Base-by-base conservation (phyloP, 805 yeast species). In the Candida taoyuanica region DNA sequence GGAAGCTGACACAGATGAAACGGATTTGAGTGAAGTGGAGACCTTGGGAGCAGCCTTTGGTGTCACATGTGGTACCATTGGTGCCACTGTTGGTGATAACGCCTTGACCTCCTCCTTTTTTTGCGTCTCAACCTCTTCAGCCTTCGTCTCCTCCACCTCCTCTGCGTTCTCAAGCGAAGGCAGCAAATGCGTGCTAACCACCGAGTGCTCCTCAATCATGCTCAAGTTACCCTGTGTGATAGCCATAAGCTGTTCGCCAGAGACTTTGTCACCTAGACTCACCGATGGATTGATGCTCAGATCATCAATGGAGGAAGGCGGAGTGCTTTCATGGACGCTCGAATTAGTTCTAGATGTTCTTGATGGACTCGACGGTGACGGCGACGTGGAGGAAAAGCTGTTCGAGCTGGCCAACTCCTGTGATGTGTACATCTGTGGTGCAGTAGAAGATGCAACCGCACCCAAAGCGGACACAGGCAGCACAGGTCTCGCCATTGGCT, bases 231-330 rank as follows among this genome's bases (percentile, higher is more conserved):
- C 30, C 18, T 28, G 30, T 14, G n/a, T 25, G 16, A 7, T 14
- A 21, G 24, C 24, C 24, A 21, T 21, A 7, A 21, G 14, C 19
- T 33, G 37, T 14, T 34, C 39, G 6, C 19, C 26, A 15, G 28
- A 18, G 18, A 31, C 12, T 29, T 29, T 33, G 5, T 16, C 19
- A 3, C 18, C 19, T 9, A 15, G 20, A 12, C 28, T 25, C 16
- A 19, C 19, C 5, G 24, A 34, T 15, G 30, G 19, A 9, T 36
- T 40, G n/a, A 46, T 28, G 1, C 49, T 45, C 4, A 55, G 36
- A 29, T 55, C 60, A 32, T 55, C 60, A 17, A 54, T 47, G 7
- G 59, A 54, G 1, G 59, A 54, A 15, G 60, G 50, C 5, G 60
- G 60, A 5, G 60, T 52, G 17, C 49, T 50, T 17, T 55, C 60